Base-by-base conservation (phyloP, 169 alveolate species). In the Miamiensis avidus region DNA sequence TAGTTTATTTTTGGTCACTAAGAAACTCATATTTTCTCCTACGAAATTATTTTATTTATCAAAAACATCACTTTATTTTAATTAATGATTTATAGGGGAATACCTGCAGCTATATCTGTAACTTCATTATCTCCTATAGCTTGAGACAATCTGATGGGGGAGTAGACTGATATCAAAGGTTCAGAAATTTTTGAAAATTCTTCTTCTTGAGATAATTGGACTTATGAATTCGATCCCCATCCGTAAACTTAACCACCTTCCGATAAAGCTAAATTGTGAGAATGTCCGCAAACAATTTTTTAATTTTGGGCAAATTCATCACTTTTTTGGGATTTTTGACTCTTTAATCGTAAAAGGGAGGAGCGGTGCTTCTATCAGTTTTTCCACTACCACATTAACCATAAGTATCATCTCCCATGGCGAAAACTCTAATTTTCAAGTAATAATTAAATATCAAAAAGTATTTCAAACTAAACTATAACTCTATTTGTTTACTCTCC, bases 331-430 rank as follows among this genome's bases (percentile, higher is more conserved):
- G 97, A 32, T 90, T 90, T 20, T 91, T 91, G 31, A 85, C 65
- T 81, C 95, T 83, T 27, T 75, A 34, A 27, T 90, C 93, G 75
- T 87, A 81, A 82, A 89, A 91, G 26, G 95, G 97, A n/a, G 94
- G 90, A 27, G 91, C 88, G 26, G 89, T 32, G 1, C 81, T 64
- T 77, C 97, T 88, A 15, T 85, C 87, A n/a, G 75, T 86, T 0
- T 72, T 32, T 6, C 90, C 90, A 77, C 81, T 79, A 30, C 97
- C 97, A 78, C 97, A 94, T 81, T 94, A 65, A 11, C 97, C 97
- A 75, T 85, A 90, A 11, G 97, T 94, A 89, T 94, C 97, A 85
- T 94, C 95, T 34, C 97, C 97, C 95, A 94, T 91, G 0, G 95
- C 86, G 72, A 32, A 94, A 11, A 91, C 89, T 31, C 69, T 49